Evolutionary conservation across 805 yeast genomes (phyloP), one percentile per base, ranked within the genome.

Genomic region (Naumovozyma dairenensis): DNA sequence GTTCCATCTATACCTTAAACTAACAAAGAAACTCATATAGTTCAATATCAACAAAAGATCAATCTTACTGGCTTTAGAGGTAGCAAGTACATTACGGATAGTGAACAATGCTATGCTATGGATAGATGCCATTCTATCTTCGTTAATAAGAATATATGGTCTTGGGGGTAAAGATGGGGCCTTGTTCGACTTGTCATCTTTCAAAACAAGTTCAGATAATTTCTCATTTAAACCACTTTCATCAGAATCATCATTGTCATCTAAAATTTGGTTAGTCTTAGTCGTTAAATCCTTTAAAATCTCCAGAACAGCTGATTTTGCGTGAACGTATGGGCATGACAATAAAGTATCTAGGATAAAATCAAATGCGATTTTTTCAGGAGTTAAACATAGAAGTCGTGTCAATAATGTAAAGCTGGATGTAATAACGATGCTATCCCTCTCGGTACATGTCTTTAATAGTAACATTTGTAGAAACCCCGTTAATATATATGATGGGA

Each of bases 271-370:
- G 6, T 15, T 36, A 22, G 47, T 46, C 40, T 70, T 66, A 5
- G 66, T 45, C 47, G 77, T 56, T 42, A 85, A 63, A 42, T 76
- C 80, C 52, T 80, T 84, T 47, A 85, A 66, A 17, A 84, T 73
- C 4, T 77, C 72, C 14, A 84, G 68, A 24, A 76, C 59, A 3
- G 73, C 72, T 16, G 76, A 65, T 42, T 74, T 74, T n/a, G 73
- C 71, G 22, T 69, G 66, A 25, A 65, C 73, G 48, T 67, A 74
- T 2, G 93, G 92, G 47, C 93, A 82, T 31, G 71, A 66, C 18
- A 65, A 61, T 32, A 89, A 61, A 0, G 87, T 69, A 50, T 83
- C 87, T 17, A 66, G 49, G 9, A 84, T 62, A 49, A 80, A 82
- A 3, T 62, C 62, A 56, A 74, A 83, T 1, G 81, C 58, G 10